phyloP scores from a whole-genome alignment of 768 basidiomycete species.

The Grammothele lineata region DNA sequence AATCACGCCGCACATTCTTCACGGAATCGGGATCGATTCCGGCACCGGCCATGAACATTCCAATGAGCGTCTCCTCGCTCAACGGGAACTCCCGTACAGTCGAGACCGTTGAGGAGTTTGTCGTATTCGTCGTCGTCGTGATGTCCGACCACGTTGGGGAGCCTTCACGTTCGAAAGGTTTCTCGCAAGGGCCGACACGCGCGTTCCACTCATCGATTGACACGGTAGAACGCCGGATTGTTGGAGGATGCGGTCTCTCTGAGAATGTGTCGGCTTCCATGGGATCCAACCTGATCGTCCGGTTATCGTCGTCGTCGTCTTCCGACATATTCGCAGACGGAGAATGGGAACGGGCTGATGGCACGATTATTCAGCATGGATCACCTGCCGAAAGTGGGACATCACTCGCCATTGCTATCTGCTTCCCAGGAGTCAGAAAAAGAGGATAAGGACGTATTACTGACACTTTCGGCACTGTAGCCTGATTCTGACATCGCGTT shows the following conservation, averaged over 20 bases:
- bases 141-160: conserved; percentile 1
- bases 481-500: no score
- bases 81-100: conserved; percentile 7
- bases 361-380: no score
- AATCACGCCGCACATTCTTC: no score
- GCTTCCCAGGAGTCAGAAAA: neutral
- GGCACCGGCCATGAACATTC: no score
- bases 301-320: conserved; percentile 3
- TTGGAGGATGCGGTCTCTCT: no score
- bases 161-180: neutral
- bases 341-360: conserved; percentile 4
- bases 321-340: conserved; percentile 5
- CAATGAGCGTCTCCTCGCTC: no score
- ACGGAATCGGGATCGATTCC: no score
- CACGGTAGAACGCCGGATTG: no score
- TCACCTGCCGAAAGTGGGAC: no score
- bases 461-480: neutral
- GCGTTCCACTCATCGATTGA: no score
- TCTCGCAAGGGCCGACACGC: neutral
- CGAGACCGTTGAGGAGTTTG: conserved; percentile 1
- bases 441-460: neutral
- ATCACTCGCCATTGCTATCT: conserved; percentile 8
- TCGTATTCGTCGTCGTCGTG: neutral
- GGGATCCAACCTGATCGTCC: neutral
- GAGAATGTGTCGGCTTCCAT: no score